phyloP scores from a whole-genome alignment of 139 green algal genomes.

The Zygnema cylindricum region DNA sequence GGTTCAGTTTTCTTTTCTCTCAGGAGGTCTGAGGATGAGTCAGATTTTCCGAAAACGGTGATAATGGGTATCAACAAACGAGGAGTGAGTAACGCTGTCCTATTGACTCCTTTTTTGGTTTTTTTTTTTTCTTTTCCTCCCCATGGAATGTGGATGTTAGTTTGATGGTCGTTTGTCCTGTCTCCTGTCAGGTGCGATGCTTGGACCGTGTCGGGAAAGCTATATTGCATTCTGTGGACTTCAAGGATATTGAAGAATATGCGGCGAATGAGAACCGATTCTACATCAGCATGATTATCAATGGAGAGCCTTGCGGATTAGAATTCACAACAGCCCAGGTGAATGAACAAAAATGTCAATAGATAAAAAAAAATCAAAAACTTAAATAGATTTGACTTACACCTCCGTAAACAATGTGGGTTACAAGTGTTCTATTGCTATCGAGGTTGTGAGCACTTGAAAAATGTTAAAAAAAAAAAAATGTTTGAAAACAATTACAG shows the following conservation, averaged over 20 bases:
- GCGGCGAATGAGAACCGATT: neutral
- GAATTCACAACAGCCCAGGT: neutral
- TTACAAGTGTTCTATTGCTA: no score
- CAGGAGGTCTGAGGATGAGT: neutral
- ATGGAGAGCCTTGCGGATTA: neutral
- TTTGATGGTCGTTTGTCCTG: no score
- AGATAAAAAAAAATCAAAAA: no score
- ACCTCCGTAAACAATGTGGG: no score
- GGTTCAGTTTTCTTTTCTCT: constrained; percentile 17
- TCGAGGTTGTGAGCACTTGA: no score
- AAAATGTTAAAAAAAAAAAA: no score
- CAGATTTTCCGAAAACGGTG: constrained; percentile 5
- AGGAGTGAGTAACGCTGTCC: neutral
- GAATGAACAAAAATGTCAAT: no score
- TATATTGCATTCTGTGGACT: neutral
- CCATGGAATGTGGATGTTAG: no score
- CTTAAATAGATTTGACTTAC: no score
- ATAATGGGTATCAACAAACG: constrained; percentile 10
- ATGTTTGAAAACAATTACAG: no score
- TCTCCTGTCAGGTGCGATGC: neutral
- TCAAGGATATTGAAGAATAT: neutral
- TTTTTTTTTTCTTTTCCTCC: constrained; percentile 5
- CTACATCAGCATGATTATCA: neutral
- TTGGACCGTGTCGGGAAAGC: neutral
- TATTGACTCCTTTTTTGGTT: constrained; percentile 6